Base-by-base conservation (phyloP, 352 stramenopile genomes). In the Phytophthora syringae region DNA sequence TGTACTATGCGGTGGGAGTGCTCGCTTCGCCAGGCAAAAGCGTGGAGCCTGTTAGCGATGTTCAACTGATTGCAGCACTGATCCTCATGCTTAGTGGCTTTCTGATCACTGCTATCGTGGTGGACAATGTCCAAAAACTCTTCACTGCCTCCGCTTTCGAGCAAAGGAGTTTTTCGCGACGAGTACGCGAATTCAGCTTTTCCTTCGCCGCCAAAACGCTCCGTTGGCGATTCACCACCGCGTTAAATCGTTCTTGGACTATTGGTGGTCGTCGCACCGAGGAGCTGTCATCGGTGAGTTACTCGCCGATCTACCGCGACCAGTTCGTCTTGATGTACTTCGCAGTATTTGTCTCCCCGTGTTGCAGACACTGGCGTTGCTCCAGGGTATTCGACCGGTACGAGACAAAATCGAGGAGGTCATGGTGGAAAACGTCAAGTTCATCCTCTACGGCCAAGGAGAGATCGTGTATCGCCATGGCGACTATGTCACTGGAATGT, bases 261-360 rank as follows among this genome's bases (percentile, higher is more conserved):
- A 84, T 60, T 88, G 79, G 79, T 88, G 79, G 79, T 82, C 74
- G 0, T 77, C 77, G 0, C 79, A 88, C 53, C 74, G 79, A 5
- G 79, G 79, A 10, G 79, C 79, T 2, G 70, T 78, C 15, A 80
- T 76, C 11, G 70, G 69, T 1, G 72, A 86, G 24, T 48, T 88
- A 6, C 60, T 88, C 0, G 56, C 69, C 7, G 79, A 86, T 49
- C 69, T 88, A 0, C 79, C 79, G 1, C 55, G 70, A 24, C 66
- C 64, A 4, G 76, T 88, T 36, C 72, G 72, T 16, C 69, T 77
- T 1, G 65, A 88, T 21, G 72, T 88, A 16, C 53, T 84, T 1
- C 55, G 54, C 5, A 74, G 67, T 18, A 84, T 88, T 47, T 84
- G 68, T 34, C 24, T 64, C 6, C 71, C 76, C 4, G 75, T 78